Conservation (phyloP, 2,329 filamentous ascomycete genomes). For the Fusarium brachygibbosum region DNA sequence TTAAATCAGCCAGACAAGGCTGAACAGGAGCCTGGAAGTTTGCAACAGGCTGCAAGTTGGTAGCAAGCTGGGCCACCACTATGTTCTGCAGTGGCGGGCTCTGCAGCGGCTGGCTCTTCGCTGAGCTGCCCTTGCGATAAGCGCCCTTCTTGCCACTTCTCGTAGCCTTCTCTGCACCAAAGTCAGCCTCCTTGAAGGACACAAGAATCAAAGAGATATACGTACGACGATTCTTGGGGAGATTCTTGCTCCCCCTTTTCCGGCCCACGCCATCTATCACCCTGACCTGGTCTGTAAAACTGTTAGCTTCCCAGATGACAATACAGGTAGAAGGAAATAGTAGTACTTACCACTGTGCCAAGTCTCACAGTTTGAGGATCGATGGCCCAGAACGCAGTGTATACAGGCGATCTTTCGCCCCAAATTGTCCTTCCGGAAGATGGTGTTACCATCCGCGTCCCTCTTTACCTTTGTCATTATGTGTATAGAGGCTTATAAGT, state of each 20-base stretch:
- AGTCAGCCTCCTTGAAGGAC: background rate
- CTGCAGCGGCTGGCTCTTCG: background rate
- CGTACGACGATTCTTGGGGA: background rate
- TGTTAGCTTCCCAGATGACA: background rate
- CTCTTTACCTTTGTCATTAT: background rate
- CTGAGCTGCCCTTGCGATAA: background rate
- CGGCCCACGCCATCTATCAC: background rate
- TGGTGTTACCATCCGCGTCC: background rate
- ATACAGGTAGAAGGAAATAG: background rate
- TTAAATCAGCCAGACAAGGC: no score
- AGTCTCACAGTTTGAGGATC: background rate
- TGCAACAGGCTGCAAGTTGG: background rate
- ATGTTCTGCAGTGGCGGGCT: background rate
- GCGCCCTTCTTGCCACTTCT: no score
- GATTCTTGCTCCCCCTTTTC: background rate
- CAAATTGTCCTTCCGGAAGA: background rate
- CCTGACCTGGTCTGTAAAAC: background rate
- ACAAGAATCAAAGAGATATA: background rate
- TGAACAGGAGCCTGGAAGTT: no score
- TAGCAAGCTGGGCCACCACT: background rate
- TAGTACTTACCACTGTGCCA: background rate
- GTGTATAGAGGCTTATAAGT: background rate
- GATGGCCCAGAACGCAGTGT: background rate
- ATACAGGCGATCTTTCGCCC: background rate
- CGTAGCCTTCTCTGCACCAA: background rate